Evolutionary conservation across 2,329 filamentous ascomycete species (phyloP).

Genomic region (Neofusicoccum laricinum): DNA sequence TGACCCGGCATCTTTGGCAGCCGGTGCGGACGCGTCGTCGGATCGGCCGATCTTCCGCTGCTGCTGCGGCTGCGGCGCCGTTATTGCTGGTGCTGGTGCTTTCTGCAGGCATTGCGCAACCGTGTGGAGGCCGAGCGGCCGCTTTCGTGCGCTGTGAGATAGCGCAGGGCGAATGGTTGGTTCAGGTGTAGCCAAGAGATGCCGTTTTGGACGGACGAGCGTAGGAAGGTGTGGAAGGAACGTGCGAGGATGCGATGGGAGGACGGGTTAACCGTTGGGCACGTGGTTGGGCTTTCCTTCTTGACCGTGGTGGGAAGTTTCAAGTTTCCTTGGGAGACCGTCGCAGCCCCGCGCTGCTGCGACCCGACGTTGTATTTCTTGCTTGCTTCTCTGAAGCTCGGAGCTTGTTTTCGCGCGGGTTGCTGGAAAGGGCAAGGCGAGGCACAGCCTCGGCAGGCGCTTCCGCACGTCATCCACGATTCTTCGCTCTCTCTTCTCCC

Average conservation of each 20-base stretch:
- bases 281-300: not conserved
- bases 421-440: not conserved
- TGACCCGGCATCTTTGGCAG: slow-evolving; percentile 49
- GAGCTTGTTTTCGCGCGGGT: not conserved
- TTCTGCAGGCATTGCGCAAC: not conserved
- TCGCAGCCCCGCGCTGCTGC: not conserved
- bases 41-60: slow-evolving; percentile 6
- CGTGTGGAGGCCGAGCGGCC: not conserved
- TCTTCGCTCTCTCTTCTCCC: not conserved
- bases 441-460: not conserved
- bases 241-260: not conserved
- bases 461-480: not conserved
- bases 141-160: not conserved
- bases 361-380: not conserved
- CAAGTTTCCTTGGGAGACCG: not conserved
- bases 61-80: no score
- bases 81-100: not conserved
- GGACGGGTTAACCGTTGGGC: not conserved
- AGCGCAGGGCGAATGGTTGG: not conserved
- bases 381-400: not conserved
- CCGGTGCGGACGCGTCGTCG: slow-evolving; percentile 32
- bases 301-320: not conserved
- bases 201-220: not conserved
- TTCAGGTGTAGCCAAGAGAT: slow-evolving; percentile 1
- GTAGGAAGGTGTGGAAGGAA: not conserved